Conservation (phyloP, 2,329 filamentous ascomycete genomes). For the Sporothrix pallida region DNA sequence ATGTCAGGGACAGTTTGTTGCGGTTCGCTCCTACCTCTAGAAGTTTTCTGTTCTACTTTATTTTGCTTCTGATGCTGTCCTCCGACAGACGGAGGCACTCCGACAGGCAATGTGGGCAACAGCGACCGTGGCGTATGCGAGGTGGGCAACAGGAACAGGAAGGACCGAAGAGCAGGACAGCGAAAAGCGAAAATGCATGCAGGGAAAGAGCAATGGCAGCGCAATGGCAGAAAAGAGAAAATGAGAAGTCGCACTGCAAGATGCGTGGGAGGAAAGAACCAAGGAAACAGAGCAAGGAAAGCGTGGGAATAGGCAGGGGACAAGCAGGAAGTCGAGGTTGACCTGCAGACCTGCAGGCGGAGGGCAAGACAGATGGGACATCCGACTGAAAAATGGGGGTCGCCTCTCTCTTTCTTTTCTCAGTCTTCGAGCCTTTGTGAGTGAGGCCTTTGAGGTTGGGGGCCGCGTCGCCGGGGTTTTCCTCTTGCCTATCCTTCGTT, state of each 20-base stretch:
- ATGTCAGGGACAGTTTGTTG: background rate
- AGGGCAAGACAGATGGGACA: background rate
- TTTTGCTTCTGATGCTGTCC: conserved; percentile 16
- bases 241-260: background rate
- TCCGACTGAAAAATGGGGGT: conserved; percentile 25
- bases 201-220: background rate
- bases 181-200: background rate
- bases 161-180: background rate
- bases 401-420: background rate
- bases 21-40: background rate
- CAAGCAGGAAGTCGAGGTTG: conserved; percentile 1
- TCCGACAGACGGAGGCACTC: conserved; percentile 26
- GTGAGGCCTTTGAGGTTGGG: conserved; percentile 30
- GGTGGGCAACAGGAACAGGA: conserved; percentile 13
- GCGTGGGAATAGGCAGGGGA: conserved; percentile 23
- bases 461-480: conserved; percentile 14
- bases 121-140: conserved; percentile 20
- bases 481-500: background rate
- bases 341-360: conserved; percentile 13
- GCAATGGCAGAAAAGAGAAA: background rate
- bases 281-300: background rate
- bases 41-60: background rate
- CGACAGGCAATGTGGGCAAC: background rate
- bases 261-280: conserved; percentile 1
- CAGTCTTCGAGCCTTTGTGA: background rate